A percentile compares a stretch with the other conserved stretches of the same genome.
Conservation (phyloP, 441 rosid species). For the Adansonia grandidieri region DNA sequence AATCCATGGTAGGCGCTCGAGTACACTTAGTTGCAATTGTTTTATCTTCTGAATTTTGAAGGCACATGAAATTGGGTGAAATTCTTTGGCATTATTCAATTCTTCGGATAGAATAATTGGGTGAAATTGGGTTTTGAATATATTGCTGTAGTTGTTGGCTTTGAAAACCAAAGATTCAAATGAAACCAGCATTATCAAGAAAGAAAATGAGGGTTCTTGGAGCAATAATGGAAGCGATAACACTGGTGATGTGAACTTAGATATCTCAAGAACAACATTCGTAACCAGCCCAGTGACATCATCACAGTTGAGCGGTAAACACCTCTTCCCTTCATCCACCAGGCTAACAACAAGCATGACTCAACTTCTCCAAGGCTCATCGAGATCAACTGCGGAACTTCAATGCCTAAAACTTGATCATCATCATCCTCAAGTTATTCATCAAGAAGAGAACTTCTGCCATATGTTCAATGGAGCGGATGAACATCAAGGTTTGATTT, state of each 20-base stretch:
- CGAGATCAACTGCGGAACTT: conserved; percentile 47
- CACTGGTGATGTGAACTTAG: conserved; percentile 67
- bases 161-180: conserved; percentile 58
- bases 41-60: conserved; percentile 14
- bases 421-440: conserved; percentile 42
- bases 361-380: conserved; percentile 53
- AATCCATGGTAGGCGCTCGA: conserved; percentile 23
- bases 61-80: conserved; percentile 20
- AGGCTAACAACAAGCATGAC: conserved; percentile 53
- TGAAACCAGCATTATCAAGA: conserved; percentile 48
- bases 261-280: conserved; percentile 50
- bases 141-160: conserved; percentile 53
- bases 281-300: conserved; percentile 51
- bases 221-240: conserved; percentile 84
- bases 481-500: conserved; percentile 63
- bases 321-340: conserved; percentile 56
- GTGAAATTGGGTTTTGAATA: background rate
- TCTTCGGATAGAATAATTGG: background rate
- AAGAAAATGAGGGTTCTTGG: conserved; percentile 73
- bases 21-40: conserved; percentile 24
- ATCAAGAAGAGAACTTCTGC: conserved; percentile 76
- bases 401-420: conserved; percentile 50
- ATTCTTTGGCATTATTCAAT: background rate
- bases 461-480: conserved; percentile 79
- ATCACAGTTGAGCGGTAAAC: conserved; percentile 45